phyloP scores from a whole-genome alignment of 257 asterid genomes.

The Solanum infundibuliforme region DNA sequence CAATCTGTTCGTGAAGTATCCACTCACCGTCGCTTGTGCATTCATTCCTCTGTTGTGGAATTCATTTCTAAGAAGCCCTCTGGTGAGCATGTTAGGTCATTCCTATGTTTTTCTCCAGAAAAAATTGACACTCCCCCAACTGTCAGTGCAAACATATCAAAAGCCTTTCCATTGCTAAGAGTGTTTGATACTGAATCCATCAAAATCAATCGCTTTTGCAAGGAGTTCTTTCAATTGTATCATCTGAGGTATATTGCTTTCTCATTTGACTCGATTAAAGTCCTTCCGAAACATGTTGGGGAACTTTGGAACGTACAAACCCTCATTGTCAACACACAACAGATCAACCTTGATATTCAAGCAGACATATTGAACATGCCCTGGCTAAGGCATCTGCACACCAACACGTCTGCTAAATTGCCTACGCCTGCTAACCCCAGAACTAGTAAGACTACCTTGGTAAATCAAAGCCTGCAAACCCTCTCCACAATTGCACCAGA shows the following conservation, averaged over 20 bases:
- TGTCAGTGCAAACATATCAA: slow-evolving; percentile 25
- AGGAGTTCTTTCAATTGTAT: slow-evolving; percentile 25
- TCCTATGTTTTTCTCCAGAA: slow-evolving; percentile 35
- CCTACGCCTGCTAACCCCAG: not conserved
- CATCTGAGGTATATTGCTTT: slow-evolving; percentile 47
- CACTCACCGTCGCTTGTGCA: slow-evolving; percentile 35
- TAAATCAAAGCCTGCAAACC: slow-evolving; percentile 25
- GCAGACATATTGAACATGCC: slow-evolving; percentile 46
- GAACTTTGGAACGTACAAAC: slow-evolving; percentile 46
- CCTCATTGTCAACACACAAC: slow-evolving; percentile 27
- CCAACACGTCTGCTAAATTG: slow-evolving; percentile 26
- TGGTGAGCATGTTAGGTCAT: slow-evolving; percentile 45
- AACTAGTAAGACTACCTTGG: not conserved
- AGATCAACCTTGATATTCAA: slow-evolving; percentile 23
- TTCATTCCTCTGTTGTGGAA: slow-evolving; percentile 33
- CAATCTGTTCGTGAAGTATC: not conserved
- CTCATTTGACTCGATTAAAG: slow-evolving; percentile 15
- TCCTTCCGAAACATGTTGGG: slow-evolving; percentile 32
- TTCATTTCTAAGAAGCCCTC: slow-evolving; percentile 30
- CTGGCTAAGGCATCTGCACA: slow-evolving; percentile 36
- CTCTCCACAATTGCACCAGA: slow-evolving; percentile 36
- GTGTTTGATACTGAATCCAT: slow-evolving; percentile 37
- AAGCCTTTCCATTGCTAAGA: slow-evolving; percentile 35
- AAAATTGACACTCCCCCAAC: slow-evolving; percentile 21
- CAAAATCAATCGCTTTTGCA: slow-evolving; percentile 28